Conservation (phyloP, 176 grass and related monocot genomes). For the Thinopyrum elongatum region DNA sequence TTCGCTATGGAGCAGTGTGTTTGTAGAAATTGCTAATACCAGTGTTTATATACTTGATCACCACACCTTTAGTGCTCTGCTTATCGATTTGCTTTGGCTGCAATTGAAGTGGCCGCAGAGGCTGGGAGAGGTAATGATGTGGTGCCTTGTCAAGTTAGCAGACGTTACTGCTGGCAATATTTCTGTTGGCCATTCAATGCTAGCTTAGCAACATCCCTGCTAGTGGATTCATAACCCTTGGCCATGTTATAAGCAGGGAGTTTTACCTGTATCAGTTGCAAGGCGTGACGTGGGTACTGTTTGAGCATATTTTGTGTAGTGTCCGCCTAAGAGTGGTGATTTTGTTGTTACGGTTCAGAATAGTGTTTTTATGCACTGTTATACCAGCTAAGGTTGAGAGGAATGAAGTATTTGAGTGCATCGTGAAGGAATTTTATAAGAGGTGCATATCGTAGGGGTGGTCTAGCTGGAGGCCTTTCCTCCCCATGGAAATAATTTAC, state of each 20-base stretch:
- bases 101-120: neutral
- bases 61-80: no score
- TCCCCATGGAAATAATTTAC: neutral
- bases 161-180: neutral
- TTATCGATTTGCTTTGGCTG: neutral
- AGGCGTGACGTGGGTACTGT: neutral
- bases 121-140: neutral
- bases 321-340: neutral
- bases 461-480: neutral
- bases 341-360: neutral
- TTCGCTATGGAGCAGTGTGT: neutral
- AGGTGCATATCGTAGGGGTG: neutral
- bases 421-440: neutral
- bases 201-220: neutral
- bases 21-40: neutral
- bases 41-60: no score
- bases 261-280: neutral
- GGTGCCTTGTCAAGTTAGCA: no score
- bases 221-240: neutral
- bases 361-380: no score
- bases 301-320: neutral
- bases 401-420: neutral
- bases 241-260: neutral
- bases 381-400: no score
- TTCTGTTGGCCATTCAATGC: neutral